Percentiles rank a stretch among this genome's conserved stretches.
Evolutionary conservation across 306 rosid genomes (phyloP).

Genomic region (Cercis canadensis): DNA sequence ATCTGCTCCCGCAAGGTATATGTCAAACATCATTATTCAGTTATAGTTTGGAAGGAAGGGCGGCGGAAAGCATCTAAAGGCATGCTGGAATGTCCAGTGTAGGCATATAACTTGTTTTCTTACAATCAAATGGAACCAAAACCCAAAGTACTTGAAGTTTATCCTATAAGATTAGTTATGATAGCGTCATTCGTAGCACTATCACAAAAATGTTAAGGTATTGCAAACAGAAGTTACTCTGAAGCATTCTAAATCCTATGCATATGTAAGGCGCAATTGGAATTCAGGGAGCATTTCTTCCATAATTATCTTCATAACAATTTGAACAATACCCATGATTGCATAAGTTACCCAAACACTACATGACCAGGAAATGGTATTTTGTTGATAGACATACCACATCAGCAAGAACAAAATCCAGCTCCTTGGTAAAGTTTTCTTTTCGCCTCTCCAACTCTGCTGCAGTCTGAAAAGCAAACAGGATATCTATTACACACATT

Average conservation of each 20-base stretch:
- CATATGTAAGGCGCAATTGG: background rate
- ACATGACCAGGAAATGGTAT: background rate
- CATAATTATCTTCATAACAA: background rate
- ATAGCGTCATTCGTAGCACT: constrained; percentile 12
- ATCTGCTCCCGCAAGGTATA: background rate
- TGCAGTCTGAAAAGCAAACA: constrained; percentile 66
- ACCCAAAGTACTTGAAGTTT: background rate
- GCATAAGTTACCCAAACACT: background rate
- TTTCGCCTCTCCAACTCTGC: constrained; percentile 87
- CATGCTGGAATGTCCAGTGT: background rate
- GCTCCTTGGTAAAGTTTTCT: constrained; percentile 85
- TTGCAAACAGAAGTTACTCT: constrained; percentile 1
- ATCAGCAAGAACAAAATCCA: constrained; percentile 91
- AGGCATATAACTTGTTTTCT: constrained; percentile 1
- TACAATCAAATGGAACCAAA: background rate
- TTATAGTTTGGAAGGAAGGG: no score
- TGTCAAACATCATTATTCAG: background rate
- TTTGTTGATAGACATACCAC: constrained; percentile 66
- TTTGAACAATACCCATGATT: background rate
- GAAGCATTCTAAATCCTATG: background rate
- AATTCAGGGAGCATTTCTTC: background rate
- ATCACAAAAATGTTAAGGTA: background rate
- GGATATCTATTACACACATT: constrained; percentile 21
- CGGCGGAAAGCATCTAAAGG: no score
- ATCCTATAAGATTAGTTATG: background rate